Base-by-base conservation (phyloP, 2,329 filamentous ascomycete species). In the Fusarium concolor region DNA sequence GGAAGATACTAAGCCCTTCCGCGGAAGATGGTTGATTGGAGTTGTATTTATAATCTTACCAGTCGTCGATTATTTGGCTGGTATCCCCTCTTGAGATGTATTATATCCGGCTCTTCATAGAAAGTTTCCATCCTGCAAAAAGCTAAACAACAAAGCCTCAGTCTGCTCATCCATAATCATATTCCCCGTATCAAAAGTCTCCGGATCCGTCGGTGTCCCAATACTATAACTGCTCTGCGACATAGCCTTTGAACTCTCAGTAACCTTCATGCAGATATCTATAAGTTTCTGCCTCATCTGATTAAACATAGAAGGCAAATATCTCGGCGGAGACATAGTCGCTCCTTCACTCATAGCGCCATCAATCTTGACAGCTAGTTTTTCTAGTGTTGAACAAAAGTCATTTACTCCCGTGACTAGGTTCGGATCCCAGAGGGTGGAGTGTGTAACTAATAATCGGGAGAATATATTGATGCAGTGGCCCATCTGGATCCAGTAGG, bases 401-500 rank as follows among this genome's bases (percentile, higher is more conserved):
- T 65, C 60, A n/a, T 29, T 37, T 12, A 59, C 20, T 2, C 52
- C 55, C 9, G 37, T 47, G 18, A 49, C 15, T 17, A 64, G 38
- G 9, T 47, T 44, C 14, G 52, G 58, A 20, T 57, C 52, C 58
- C 58, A 64, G 31, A 42, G 62, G 10, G n/a, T 63, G 12, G 47
- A 38, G 14, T 63, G 29, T 26, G 41, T 51, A n/a, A 57, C 33
- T 8, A 64, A 17, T 6, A 63, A 2, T 9, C 58, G 51, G 14
- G 50, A 64, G n/a, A 52, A 63, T 31, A 64, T 57, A n/a, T 51
- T 39, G 11, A 63, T 57, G 5, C 44, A 56, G 39, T 63, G 58
- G 1, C 41, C 58, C 41, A 63, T 44, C 9, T 56, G 61, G 29
- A 63, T 57, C 58, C 51, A 64, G 7, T 64, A 29, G 2, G 44